Conservation (phyloP, 2,329 filamentous ascomycete genomes). For the Apiospora kogelbergensis region DNA sequence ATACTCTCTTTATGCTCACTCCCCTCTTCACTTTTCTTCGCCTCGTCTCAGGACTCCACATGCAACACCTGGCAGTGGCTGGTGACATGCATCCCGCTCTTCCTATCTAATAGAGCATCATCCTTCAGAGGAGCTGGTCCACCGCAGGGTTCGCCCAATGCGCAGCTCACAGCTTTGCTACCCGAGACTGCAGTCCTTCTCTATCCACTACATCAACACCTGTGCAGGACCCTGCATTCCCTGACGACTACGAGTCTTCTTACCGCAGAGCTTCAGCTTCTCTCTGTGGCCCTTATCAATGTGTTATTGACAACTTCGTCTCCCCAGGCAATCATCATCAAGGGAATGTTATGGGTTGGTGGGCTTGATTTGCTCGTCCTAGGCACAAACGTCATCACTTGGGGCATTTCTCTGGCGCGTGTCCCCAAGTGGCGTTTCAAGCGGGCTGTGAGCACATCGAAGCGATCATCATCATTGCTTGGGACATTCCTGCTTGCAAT, state of each 20-base stretch:
- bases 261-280: slow-evolving; percentile 81
- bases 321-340: slow-evolving; percentile 81
- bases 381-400: slow-evolving; percentile 73
- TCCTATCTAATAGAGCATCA: slow-evolving; percentile 39
- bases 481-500: slow-evolving; percentile 29
- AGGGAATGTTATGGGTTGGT: slow-evolving; percentile 82
- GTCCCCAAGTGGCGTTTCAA: slow-evolving; percentile 91
- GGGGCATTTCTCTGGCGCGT: slow-evolving; percentile 82
- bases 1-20: slow-evolving; percentile 78
- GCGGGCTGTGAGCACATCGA: slow-evolving; percentile 43
- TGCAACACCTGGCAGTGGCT: slow-evolving; percentile 77
- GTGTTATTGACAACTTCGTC: slow-evolving; percentile 75
- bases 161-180: slow-evolving; percentile 34
- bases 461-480: slow-evolving; percentile 35
- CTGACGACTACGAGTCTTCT: slow-evolving; percentile 88
- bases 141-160: not conserved
- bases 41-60: slow-evolving; percentile 53
- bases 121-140: not conserved
- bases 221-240: slow-evolving; percentile 72
- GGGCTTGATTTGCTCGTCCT: slow-evolving; percentile 72
- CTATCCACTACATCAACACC: slow-evolving; percentile 80
- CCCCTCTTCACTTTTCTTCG: slow-evolving; percentile 71
- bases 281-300: slow-evolving; percentile 81
- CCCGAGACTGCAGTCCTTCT: slow-evolving; percentile 63
- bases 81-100: slow-evolving; percentile 68